A percentile compares a stretch with the other conserved stretches of the same genome.
phyloP scores from a whole-genome alignment of 768 basidiomycete species.

The Holtermannia corniformis region DNA sequence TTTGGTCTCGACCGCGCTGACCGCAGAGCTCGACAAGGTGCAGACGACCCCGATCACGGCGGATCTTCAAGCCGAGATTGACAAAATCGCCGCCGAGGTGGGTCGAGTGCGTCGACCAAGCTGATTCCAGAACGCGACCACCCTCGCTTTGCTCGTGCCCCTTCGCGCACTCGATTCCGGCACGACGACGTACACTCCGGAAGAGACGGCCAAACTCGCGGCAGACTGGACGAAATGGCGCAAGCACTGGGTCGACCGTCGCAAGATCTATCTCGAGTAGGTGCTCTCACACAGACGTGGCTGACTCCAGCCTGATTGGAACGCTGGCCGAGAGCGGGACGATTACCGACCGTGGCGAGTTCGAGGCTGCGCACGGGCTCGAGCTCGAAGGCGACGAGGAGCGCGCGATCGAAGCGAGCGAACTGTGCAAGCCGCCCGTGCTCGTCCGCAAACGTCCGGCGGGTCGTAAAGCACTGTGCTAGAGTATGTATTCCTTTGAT shows the following conservation, averaged over 20 bases:
- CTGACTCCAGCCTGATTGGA: constrained; percentile 59
- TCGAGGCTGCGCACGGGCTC: constrained; percentile 73
- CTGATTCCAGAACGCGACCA: constrained; percentile 19
- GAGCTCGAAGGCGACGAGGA: constrained; percentile 70
- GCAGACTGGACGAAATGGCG: constrained; percentile 71
- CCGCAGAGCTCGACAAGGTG: constrained; percentile 53
- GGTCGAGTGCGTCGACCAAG: constrained; percentile 20
- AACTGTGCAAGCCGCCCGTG: constrained; percentile 47
- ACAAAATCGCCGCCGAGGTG: constrained; percentile 51
- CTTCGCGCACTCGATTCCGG: constrained; percentile 13
- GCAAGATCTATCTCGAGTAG: constrained; percentile 66
- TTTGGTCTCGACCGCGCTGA: constrained; percentile 16
- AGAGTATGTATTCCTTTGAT: neutral
- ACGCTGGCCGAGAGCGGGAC: constrained; percentile 58
- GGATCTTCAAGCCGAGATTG: constrained; percentile 54
- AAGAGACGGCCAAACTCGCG: constrained; percentile 61
- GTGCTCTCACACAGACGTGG: constrained; percentile 27
- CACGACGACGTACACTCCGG: constrained; percentile 26
- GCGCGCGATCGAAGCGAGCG: constrained; percentile 52
- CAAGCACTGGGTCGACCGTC: constrained; percentile 65
- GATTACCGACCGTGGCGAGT: constrained; percentile 54
- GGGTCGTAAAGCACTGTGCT: neutral
- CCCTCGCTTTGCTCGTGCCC: constrained; percentile 18
- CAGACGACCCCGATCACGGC: constrained; percentile 60
- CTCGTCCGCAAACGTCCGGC: too few relatives aligned